phyloP scores from a whole-genome alignment of 495 filamentous ascomycete genomes.

The Cercophora samala region DNA sequence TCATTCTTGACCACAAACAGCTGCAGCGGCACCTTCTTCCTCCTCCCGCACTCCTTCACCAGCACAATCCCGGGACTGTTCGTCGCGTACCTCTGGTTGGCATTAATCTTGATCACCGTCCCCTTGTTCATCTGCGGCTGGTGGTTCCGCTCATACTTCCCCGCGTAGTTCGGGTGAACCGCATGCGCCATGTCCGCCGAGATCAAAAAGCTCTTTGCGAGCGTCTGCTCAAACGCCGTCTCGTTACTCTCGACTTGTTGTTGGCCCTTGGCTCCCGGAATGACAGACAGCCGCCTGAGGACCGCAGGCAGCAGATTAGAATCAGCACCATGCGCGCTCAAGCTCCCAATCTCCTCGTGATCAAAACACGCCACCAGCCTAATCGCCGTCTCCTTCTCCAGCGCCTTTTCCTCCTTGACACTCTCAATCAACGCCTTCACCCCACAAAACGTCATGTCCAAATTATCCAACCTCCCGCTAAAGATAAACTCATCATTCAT shows the following conservation, averaged over 20 bases:
- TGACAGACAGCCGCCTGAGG: constrained; percentile 78
- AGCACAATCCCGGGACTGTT: constrained; percentile 94
- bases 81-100: constrained; percentile 92
- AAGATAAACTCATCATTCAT: constrained; percentile 92
- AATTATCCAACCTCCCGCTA: constrained; percentile 87
- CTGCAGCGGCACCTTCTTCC: constrained; percentile 74
- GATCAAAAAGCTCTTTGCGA: constrained; percentile 87
- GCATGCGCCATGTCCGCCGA: constrained; percentile 98
- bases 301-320: constrained; percentile 89
- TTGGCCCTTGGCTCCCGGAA: constrained; percentile 58
- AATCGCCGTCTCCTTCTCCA: constrained; percentile 75
- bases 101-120: constrained; percentile 95
- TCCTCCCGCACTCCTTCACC: constrained; percentile 76
- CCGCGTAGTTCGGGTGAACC: constrained; percentile 88
- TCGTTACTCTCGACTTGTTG: constrained; percentile 49
- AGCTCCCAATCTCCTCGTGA: constrained; percentile 94
- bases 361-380: constrained; percentile 91
- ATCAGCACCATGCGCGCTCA: constrained; percentile 86
- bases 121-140: constrained; percentile 94
- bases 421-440: constrained; percentile 78
- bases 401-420: constrained; percentile 50
- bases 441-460: constrained; percentile 91
- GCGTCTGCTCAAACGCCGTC: constrained; percentile 90
- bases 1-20: constrained; percentile 97
- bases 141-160: constrained; percentile 88